Base-by-base conservation (phyloP, 139 green algal genomes). In the Pseudopediastrum boryanum region DNA sequence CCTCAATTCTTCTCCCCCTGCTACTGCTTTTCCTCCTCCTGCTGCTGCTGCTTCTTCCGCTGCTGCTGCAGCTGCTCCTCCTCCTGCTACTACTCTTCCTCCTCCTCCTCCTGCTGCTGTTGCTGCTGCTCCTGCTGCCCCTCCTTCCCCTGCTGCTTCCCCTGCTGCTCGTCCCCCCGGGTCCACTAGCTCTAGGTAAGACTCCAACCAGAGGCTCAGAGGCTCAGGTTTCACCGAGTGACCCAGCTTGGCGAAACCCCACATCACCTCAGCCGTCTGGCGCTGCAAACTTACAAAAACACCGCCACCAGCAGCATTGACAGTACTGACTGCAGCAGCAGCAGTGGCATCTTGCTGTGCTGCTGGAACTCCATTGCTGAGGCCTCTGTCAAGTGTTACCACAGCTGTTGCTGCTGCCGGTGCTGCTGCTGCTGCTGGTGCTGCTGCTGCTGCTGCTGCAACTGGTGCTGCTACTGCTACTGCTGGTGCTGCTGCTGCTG, bases 161-260 rank as follows among this genome's bases (percentile, higher is more conserved):
- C 52, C 70, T 68, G 36, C 70, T 78, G 70, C 31, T 52, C 70
- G 7, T 68, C 36, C 7, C 52, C 44, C 70, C 70, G 67, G 25
- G 38, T 25, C 70, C 66, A 38, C 38, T 78, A 52, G 16, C 70
- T 67, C 4, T 58, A 66, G 41, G 70, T 54, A 66, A 4, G 31
- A 35, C 50, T 66, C 50, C 36, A 67, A 23, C 70, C 70, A 78
- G 52, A 67, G 51, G 52, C 35, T 10, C 36, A 61, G 2, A 25
- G 44, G 51, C 7, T 62, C 13, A 25, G 66, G 52, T 2, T 51
- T n/a, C 21, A 38, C 36, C 10, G 13, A 29, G 35, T 78, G 70
- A n/a, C 35, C 31, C 21, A 78, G 39, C 51, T 78, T 78, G 52
- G 50, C 50, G 62, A 68, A 78, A 9, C 70, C 70, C 70, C 70